A percentile compares a stretch with the other conserved stretches of the same genome.
These are phyloP conservation scores for Pyrenula massariospora DNA, from an alignment of 495 filamentous ascomycete species.

Conservation along the genomic window DNA sequence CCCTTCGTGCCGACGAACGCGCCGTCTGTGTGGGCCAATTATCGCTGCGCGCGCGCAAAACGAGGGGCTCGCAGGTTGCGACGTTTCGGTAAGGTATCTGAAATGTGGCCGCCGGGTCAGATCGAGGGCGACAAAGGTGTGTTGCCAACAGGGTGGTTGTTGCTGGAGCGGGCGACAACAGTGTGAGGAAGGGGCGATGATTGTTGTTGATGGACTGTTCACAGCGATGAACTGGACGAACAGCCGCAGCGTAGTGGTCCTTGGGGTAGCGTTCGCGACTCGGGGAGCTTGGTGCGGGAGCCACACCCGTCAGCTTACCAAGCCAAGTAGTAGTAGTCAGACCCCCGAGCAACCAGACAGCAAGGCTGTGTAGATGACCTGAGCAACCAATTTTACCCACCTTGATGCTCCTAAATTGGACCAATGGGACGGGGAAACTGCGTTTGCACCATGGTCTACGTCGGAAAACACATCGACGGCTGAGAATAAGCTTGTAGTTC, in stretches of 20 bases:
- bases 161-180: background rate
- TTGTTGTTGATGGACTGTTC: background rate
- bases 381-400: background rate
- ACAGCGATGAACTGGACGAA: background rate
- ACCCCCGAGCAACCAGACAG: background rate
- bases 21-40: background rate
- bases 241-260: background rate
- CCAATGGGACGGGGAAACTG: no score
- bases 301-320: no score
- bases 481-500: no score
- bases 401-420: background rate
- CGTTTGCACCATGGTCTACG: no score
- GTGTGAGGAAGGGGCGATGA: background rate
- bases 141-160: background rate
- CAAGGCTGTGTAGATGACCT: background rate
- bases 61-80: background rate
- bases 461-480: no score
- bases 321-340: background rate
- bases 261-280: background rate
- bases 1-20: background rate
- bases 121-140: background rate
- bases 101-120: background rate
- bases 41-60: background rate
- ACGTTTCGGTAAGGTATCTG: no score
- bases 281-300: no score